Base-by-base conservation (phyloP, 495 filamentous ascomycete genomes). In the Delitschia confertaspora region DNA sequence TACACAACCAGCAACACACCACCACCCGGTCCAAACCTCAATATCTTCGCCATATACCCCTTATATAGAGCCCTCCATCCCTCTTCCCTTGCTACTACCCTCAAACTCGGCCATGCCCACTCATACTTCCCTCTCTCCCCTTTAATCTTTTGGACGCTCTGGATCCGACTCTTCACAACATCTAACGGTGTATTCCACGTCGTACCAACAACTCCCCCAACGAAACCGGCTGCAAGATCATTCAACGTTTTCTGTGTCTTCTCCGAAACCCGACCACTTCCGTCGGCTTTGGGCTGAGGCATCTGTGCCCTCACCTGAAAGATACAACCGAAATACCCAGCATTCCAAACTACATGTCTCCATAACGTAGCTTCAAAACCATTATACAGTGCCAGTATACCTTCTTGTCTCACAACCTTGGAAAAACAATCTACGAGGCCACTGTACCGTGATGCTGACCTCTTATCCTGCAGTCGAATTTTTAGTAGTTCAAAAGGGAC, bases 271-370 rank as follows among this genome's bases (percentile, higher is more conserved):
- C n/a, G n/a, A n/a, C n/a, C 14, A 30, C 46, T 51, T 2, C 3
- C 2, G 14, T 2, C 16, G 22, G 18, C 6, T 11, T 22, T 19
- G 9, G 48, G 48, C 10, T 19, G 14, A 3, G 48, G 48, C 2
- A 51, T 14, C 24, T 45, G 48, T 1, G 35, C 31, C 6, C 48
- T 41, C 19, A 51, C 48, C 25, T 51, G 48, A 23, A 45, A 51
- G 2, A 51, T 51, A 24, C 48, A 51, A 8, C 48, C 48, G 37
- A 51, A 51, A 19, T 51, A 51, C 5, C 48, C 48, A 1, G 48
- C 48, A 16, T 51, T 51, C 48, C 48, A 51, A n/a, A 51, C 48
- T 3, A 51, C 46, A 19, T 51, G 48, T 22, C 48, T 16, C 48
- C 48, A 51, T 16, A 51, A 42, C 30, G 48, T 51, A 13, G 41